Percentiles rank a stretch among this genome's conserved stretches.
Conservation (phyloP, 2,329 filamentous ascomycete genomes). For the Exophiala sp. region DNA sequence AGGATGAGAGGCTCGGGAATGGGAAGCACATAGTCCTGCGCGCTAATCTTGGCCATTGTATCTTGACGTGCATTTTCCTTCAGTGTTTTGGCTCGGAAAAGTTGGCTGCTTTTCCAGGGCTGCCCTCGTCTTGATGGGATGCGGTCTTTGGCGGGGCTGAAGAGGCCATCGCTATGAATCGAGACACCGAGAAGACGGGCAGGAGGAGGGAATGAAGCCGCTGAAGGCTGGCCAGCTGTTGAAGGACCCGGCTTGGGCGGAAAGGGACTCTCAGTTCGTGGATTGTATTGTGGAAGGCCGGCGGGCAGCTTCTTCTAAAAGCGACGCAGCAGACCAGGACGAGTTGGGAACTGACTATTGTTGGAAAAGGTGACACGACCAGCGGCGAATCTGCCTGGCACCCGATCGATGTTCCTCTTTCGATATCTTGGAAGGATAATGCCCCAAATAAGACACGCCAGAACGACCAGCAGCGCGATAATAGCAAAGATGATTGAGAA, state of each 20-base stretch:
- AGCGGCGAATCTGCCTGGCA: background rate
- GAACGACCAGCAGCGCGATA: slow-evolving; percentile 17
- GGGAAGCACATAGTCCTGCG: slow-evolving; percentile 25
- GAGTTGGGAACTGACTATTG: slow-evolving; percentile 16
- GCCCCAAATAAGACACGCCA: slow-evolving; percentile 21
- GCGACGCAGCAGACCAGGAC: slow-evolving; percentile 21
- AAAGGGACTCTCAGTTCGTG: slow-evolving; percentile 22
- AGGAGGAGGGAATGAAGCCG: background rate
- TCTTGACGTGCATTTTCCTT: slow-evolving; percentile 1
- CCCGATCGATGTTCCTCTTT: slow-evolving; percentile 11
- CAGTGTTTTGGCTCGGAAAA: background rate
- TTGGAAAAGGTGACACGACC: background rate
- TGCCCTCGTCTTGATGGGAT: background rate
- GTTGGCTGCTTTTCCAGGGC: background rate
- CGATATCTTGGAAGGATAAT: slow-evolving; percentile 21
- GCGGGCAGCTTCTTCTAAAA: slow-evolving; percentile 10
- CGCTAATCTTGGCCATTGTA: slow-evolving; percentile 6
- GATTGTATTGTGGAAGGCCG: slow-evolving; percentile 19
- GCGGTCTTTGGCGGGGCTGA: slow-evolving; percentile 15
- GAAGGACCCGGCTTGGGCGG: slow-evolving; percentile 11
- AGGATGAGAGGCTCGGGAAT: slow-evolving; percentile 25
- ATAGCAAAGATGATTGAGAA: slow-evolving; percentile 21
- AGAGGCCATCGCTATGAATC: slow-evolving; percentile 18
- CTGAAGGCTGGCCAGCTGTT: background rate
- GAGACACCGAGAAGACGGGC: background rate